Percentiles rank a stretch among this genome's conserved stretches.
These are phyloP conservation scores for Tremella fuciformis DNA, from an alignment of 768 basidiomycete genomes.

Conservation along the genomic window DNA sequence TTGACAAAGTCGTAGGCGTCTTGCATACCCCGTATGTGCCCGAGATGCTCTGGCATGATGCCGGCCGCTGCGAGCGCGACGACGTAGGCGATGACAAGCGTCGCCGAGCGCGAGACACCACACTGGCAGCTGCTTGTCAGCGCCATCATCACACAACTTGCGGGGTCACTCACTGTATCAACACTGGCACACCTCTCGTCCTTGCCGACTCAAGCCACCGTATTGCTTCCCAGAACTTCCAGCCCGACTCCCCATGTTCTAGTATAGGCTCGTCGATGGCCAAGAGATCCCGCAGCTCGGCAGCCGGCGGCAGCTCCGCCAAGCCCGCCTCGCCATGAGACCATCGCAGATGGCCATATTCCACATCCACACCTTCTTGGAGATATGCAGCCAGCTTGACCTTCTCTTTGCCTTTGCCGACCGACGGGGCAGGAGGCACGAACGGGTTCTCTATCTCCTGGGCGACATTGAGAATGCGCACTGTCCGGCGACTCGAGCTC, in stretches of 20 bases:
- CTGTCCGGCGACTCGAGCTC: constrained; percentile 10
- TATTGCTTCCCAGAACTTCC: constrained; percentile 44
- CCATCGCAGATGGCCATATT: constrained; percentile 49
- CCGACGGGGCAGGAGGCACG: not conserved
- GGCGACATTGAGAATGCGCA: constrained; percentile 49
- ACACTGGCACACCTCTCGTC: constrained; percentile 33
- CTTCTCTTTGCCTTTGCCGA: constrained; percentile 32
- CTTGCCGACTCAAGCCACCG: constrained; percentile 41
- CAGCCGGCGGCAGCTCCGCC: constrained; percentile 26
- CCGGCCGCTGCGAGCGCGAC: constrained; percentile 47
- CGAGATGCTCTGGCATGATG: constrained; percentile 28
- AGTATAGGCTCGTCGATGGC: constrained; percentile 13
- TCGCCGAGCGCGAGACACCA: constrained; percentile 50
- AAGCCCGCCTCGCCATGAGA: constrained; percentile 48
- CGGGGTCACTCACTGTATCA: constrained; percentile 48
- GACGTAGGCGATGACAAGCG: constrained; percentile 48
- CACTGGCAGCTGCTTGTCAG: constrained; percentile 47
- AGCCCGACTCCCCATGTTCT: constrained; percentile 10
- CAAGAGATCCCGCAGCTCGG: constrained; percentile 8
- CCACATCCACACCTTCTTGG: constrained; percentile 18
- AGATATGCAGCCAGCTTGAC: constrained; percentile 24
- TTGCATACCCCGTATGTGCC: constrained; percentile 44
- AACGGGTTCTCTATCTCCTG: constrained; percentile 48
- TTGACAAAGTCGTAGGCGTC: constrained; percentile 51
- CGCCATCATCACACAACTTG: constrained; percentile 1